Evolutionary conservation across 2,329 filamentous ascomycete genomes (phyloP).

Genomic region (Fusarium sp.): DNA sequence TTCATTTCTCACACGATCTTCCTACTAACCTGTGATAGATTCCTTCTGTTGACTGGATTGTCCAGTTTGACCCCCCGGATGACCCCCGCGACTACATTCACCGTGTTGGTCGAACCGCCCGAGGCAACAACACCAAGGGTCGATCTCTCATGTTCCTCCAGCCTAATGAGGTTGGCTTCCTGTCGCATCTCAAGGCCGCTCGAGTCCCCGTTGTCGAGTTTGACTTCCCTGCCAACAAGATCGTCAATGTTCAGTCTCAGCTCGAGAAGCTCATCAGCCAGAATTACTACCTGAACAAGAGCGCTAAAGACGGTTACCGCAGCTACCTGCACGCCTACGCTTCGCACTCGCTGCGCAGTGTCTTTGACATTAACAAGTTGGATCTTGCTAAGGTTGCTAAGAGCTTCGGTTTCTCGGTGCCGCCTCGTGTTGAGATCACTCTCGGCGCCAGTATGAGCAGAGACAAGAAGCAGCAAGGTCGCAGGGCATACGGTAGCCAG

Average conservation of each 20-base stretch:
- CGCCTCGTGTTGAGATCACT: constrained; percentile 84
- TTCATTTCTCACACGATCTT: background rate
- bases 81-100: constrained; percentile 94
- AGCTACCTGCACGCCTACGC: constrained; percentile 97
- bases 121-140: constrained; percentile 85
- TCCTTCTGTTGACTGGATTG: constrained; percentile 93
- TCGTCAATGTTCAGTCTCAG: constrained; percentile 89
- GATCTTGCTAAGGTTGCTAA: constrained; percentile 87
- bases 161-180: constrained; percentile 90
- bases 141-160: constrained; percentile 93
- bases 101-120: constrained; percentile 92
- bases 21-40: constrained; percentile 65
- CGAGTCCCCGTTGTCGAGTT: constrained; percentile 96
- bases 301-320: constrained; percentile 80
- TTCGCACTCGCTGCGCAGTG: constrained; percentile 69
- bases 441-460: constrained; percentile 84
- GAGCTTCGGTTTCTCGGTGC: constrained; percentile 82
- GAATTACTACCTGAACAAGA: constrained; percentile 98
- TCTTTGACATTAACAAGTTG: constrained; percentile 85
- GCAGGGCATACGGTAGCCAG: constrained; percentile 82
- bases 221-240: constrained; percentile 92
- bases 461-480: constrained; percentile 72
- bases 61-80: constrained; percentile 95
- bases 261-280: constrained; percentile 93
- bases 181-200: constrained; percentile 90